phyloP scores from a whole-genome alignment of 441 rosid species.

The Biscutella laevigata region DNA sequence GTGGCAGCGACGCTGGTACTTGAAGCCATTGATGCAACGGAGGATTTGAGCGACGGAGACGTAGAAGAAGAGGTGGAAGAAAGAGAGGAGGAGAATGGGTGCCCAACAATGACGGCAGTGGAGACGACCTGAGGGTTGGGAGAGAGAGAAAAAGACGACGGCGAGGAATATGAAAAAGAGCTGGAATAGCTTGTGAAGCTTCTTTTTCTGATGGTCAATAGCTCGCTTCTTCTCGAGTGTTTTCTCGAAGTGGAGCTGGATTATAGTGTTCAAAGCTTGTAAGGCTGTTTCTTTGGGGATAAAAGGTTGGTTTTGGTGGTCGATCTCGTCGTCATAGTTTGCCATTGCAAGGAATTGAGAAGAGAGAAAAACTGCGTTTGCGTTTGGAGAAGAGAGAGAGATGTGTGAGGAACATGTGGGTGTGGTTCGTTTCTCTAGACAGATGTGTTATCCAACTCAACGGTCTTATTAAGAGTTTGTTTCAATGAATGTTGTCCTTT shows the following conservation, averaged over 20 bases:
- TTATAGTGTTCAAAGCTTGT: conserved; percentile 83
- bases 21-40: conserved; percentile 86
- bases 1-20: conserved; percentile 90
- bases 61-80: conserved; percentile 83
- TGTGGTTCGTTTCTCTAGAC: conserved; percentile 24
- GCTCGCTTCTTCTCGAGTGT: conserved; percentile 87
- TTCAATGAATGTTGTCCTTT: too few relatives aligned
- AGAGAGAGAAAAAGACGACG: conserved; percentile 42
- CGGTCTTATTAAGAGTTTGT: conserved; percentile 24
- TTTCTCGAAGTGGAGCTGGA: conserved; percentile 94
- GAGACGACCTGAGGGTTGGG: conserved; percentile 55
- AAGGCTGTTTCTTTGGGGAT: conserved; percentile 78
- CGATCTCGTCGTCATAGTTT: conserved; percentile 38
- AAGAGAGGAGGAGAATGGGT: conserved; percentile 60
- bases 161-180: conserved; percentile 79
- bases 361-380: conserved; percentile 5
- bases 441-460: conserved; percentile 7
- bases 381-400: neutral
- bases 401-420: conserved; percentile 14
- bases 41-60: conserved; percentile 87
- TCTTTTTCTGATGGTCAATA: conserved; percentile 89
- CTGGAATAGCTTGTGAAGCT: conserved; percentile 74
- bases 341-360: conserved; percentile 45
- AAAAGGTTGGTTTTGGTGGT: conserved; percentile 29
- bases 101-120: conserved; percentile 92